These are phyloP conservation scores for Ophiostoma quercus DNA, from an alignment of 2,329 filamentous ascomycete genomes.

Conservation along the genomic window DNA sequence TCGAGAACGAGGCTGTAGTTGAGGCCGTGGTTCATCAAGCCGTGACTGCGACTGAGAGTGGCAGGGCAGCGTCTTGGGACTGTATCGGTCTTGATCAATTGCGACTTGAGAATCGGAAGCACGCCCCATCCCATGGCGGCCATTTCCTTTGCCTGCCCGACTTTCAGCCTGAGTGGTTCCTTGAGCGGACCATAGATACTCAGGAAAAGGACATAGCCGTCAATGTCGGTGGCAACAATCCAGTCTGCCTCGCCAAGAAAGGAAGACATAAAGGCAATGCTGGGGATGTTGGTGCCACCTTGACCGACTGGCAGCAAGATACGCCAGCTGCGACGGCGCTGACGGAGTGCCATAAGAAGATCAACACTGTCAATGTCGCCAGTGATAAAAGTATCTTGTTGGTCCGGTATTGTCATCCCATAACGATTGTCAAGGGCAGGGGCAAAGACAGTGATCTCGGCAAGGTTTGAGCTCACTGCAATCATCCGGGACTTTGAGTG, in stretches of 20 bases:
- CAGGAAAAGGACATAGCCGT: slow-evolving; percentile 45
- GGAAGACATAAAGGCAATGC: slow-evolving; percentile 48
- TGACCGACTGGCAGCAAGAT: slow-evolving; percentile 43
- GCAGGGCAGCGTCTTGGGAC: not conserved
- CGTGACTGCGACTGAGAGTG: not conserved
- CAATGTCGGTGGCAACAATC: slow-evolving; percentile 48
- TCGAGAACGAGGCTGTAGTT: not conserved
- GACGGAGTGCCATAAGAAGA: slow-evolving; percentile 37
- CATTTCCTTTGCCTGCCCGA: not conserved
- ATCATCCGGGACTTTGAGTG: slow-evolving; percentile 78
- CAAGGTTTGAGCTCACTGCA: slow-evolving; percentile 74
- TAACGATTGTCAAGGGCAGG: slow-evolving; percentile 34
- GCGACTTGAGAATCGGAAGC: not conserved
- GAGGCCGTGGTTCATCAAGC: slow-evolving; percentile 1
- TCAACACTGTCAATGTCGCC: not conserved
- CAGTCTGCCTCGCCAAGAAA: slow-evolving; percentile 43
- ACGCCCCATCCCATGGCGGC: not conserved
- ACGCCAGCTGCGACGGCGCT: slow-evolving; percentile 46
- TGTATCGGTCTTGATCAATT: not conserved
- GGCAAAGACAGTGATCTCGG: slow-evolving; percentile 50
- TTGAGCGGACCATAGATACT: slow-evolving; percentile 46
- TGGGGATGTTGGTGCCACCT: slow-evolving; percentile 47
- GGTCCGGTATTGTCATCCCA: not conserved
- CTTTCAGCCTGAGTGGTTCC: slow-evolving; percentile 30
- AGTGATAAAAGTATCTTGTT: not conserved